phyloP scores from a whole-genome alignment of 2,329 filamentous ascomycete genomes.

The Aspergillus sergii region DNA sequence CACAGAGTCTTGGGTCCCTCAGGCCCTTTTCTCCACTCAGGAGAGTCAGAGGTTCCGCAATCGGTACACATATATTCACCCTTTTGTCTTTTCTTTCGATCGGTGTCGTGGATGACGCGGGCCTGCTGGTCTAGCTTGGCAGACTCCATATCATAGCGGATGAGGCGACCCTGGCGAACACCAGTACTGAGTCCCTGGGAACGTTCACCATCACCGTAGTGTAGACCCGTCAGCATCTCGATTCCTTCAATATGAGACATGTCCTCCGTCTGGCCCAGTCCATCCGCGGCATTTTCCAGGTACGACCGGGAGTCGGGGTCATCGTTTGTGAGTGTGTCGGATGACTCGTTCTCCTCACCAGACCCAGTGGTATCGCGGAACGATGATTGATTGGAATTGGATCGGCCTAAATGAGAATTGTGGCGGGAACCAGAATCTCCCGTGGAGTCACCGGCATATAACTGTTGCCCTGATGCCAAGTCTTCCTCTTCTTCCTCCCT shows the following conservation, averaged over 20 bases:
- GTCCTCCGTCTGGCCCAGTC: constrained; percentile 80
- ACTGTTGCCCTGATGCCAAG: constrained; percentile 65
- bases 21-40: constrained; percentile 94
- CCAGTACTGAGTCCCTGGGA: constrained; percentile 87
- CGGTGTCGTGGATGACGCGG: constrained; percentile 57
- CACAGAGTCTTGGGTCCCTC: constrained; percentile 92
- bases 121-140: constrained; percentile 72
- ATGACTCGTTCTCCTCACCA: constrained; percentile 40
- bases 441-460: constrained; percentile 54
- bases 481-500: constrained; percentile 85
- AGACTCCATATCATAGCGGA: constrained; percentile 84
- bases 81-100: constrained; percentile 88
- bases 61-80: constrained; percentile 95
- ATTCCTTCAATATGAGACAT: constrained; percentile 81
- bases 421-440: not conserved
- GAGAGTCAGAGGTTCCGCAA: constrained; percentile 90
- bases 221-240: constrained; percentile 86
- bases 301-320: constrained; percentile 52
- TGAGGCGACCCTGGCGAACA: constrained; percentile 75
- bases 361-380: constrained; percentile 52
- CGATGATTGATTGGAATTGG: not conserved
- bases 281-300: constrained; percentile 78
- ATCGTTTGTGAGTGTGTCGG: constrained; percentile 37
- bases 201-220: constrained; percentile 85
- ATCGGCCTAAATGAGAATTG: constrained; percentile 1